Conservation (phyloP, 306 rosid species). For the Cicer pinnatifidum region DNA sequence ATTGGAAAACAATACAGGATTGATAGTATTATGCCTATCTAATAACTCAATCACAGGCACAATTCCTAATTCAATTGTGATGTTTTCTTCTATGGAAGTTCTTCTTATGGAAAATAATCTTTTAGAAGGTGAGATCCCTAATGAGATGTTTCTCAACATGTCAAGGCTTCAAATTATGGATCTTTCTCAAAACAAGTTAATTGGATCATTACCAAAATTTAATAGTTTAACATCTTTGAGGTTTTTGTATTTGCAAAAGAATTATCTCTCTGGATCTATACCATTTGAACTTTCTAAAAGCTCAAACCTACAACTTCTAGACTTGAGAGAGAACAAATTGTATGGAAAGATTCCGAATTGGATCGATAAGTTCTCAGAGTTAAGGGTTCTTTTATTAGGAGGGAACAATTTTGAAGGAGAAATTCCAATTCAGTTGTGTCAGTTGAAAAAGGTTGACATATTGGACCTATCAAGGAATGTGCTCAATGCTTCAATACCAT, state of each 20-base stretch:
- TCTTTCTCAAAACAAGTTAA: constrained; percentile 38
- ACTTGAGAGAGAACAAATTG: constrained; percentile 30
- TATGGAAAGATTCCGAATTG: constrained; percentile 14
- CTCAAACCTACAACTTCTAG: not conserved
- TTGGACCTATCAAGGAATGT: not conserved
- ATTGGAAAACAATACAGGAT: not conserved
- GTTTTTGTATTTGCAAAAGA: constrained; percentile 24
- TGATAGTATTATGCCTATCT: not conserved
- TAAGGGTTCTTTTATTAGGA: constrained; percentile 3
- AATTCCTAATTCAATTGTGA: constrained; percentile 37
- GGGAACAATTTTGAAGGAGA: constrained; percentile 13
- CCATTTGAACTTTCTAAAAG: not conserved
- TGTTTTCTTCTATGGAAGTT: rapidly evolving
- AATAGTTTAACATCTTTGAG: not conserved
- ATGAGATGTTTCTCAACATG: not conserved
- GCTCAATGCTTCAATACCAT: not conserved
- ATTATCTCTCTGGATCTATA: not conserved
- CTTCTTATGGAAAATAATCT: constrained; percentile 19
- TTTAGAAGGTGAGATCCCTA: constrained; percentile 40
- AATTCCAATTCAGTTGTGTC: constrained; percentile 16
- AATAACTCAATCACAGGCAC: constrained; percentile 31
- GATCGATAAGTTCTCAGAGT: not conserved
- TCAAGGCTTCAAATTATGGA: not conserved
- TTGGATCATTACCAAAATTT: not conserved
- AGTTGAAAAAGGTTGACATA: not conserved